Percentiles rank a stretch among this genome's conserved stretches.
Evolutionary conservation across 768 basidiomycete species (phyloP).

Genomic region (Mycena polygramma): DNA sequence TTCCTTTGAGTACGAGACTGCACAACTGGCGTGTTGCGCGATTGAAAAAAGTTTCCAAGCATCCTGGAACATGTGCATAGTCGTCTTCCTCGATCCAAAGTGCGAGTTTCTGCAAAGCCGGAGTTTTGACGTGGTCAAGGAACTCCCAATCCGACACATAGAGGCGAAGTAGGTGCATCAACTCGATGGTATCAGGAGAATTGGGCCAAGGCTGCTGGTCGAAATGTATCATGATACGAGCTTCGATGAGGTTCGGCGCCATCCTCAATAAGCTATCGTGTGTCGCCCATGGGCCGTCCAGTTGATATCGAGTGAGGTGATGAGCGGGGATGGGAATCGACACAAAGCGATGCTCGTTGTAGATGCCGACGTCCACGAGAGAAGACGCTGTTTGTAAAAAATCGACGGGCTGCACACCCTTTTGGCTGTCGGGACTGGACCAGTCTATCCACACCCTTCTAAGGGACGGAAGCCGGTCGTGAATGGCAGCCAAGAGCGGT

Average conservation of each 20-base stretch:
- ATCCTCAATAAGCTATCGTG: constrained; percentile 2
- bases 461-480: neutral
- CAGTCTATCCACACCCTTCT: neutral
- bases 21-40: neutral
- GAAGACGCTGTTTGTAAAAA: neutral
- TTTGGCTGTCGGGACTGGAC: neutral
- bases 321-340: constrained; percentile 2
- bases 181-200: neutral
- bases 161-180: neutral
- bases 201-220: neutral
- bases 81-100: neutral
- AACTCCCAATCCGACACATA: neutral
- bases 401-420: neutral
- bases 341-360: neutral
- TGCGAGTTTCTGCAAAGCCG: neutral
- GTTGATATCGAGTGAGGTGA: constrained; percentile 8
- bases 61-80: neutral
- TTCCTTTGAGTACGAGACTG: too few relatives aligned
- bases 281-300: neutral
- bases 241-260: constrained; percentile 8
- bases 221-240: neutral
- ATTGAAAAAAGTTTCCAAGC: neutral
- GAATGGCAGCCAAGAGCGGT: neutral
- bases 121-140: neutral
- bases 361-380: neutral